phyloP scores from a whole-genome alignment of 2,329 filamentous ascomycete genomes.

The Drechslerella dactyloides region DNA sequence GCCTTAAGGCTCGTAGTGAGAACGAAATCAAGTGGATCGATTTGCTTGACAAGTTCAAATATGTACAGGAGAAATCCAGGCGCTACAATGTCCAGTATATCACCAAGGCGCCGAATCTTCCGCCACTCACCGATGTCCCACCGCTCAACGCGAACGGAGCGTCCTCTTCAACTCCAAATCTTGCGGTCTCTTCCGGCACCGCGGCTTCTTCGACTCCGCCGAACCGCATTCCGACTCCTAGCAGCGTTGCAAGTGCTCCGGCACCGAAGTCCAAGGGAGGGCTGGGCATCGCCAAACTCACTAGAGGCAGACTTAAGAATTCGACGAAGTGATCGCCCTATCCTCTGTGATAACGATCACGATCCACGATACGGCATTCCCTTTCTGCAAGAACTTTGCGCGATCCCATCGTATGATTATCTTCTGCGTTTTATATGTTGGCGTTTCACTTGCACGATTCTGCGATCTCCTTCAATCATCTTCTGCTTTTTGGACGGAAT shows the following conservation, averaged over 20 bases:
- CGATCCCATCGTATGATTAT: not conserved
- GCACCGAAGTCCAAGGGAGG: conserved; percentile 39
- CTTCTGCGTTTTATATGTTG: not conserved
- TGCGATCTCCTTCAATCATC: too few relatives aligned
- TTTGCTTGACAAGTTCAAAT: conserved; percentile 90
- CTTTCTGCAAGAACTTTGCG: not conserved
- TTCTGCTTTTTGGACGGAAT: too few relatives aligned
- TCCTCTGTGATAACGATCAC: not conserved
- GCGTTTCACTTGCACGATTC: too few relatives aligned
- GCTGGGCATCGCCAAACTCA: conserved; percentile 28
- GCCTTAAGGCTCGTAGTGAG: conserved; percentile 82
- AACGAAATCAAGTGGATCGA: conserved; percentile 88
- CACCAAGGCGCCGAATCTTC: conserved; percentile 40
- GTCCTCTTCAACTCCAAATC: conserved; percentile 19
- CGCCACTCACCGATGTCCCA: conserved; percentile 36
- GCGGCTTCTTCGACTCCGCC: conserved; percentile 17
- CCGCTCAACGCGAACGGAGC: conserved; percentile 21
- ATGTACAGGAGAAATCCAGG: conserved; percentile 83
- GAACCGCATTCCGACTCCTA: conserved; percentile 49
- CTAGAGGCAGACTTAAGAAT: conserved; percentile 38
- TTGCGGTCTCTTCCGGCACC: conserved; percentile 12
- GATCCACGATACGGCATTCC: not conserved
- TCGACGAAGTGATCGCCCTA: conserved; percentile 20
- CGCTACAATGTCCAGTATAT: conserved; percentile 59
- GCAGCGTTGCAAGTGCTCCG: conserved; percentile 31